Evolutionary conservation across 176 grass and related monocot genomes (phyloP).

Genomic region (Aechmea fasciata): DNA sequence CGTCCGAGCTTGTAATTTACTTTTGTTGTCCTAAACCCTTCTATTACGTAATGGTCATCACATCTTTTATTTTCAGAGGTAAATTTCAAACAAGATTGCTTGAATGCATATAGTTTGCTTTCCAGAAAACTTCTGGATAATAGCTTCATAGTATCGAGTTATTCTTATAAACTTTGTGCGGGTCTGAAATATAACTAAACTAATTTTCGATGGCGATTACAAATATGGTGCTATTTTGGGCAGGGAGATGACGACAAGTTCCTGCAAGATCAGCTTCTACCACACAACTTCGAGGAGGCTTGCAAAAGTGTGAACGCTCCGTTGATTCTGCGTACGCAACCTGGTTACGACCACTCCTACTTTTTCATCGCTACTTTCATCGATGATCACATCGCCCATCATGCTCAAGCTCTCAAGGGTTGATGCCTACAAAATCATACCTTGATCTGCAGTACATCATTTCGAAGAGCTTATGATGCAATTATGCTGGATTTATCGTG

Average conservation of each 20-base stretch:
- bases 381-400: conserved; percentile 77
- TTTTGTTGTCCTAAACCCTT: too few relatives aligned
- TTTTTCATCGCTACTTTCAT: conserved; percentile 83
- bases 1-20: too few relatives aligned
- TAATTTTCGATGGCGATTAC: not conserved
- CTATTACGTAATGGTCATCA: too few relatives aligned
- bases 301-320: conserved; percentile 52
- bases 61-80: too few relatives aligned
- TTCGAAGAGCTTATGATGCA: too few relatives aligned
- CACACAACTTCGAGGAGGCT: conserved; percentile 64
- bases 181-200: not conserved
- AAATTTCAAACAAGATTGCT: too few relatives aligned
- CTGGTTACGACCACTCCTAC: conserved; percentile 91
- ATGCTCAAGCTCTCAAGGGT: conserved; percentile 56
- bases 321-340: conserved; percentile 58
- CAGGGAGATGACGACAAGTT: conserved; percentile 86
- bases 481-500: too few relatives aligned
- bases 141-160: too few relatives aligned
- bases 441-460: too few relatives aligned
- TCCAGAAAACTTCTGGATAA: too few relatives aligned
- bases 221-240: not conserved
- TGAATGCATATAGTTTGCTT: too few relatives aligned
- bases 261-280: conserved; percentile 61
- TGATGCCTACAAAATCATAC: too few relatives aligned
- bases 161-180: not conserved